Conservation (phyloP, 192 early-diverging fungal genomes). For the Rhizoclosmatium globosum region DNA sequence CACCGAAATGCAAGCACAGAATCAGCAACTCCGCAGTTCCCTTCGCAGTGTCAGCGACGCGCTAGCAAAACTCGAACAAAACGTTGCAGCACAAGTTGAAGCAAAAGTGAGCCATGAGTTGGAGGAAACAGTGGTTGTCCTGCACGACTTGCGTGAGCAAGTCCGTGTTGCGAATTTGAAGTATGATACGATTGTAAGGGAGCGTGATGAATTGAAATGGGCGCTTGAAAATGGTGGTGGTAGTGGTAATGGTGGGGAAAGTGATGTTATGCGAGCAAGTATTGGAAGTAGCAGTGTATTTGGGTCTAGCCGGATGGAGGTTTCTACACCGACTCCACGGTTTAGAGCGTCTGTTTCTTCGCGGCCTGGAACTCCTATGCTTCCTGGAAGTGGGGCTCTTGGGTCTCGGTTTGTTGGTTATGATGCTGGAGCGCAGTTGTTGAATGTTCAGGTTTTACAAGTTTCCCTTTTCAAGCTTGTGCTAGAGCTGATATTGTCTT, state of each 20-base stretch:
- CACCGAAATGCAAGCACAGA: slow-evolving; percentile 40
- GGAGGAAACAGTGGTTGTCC: slow-evolving; percentile 60
- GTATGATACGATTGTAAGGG: slow-evolving; percentile 60
- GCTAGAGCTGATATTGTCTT: too few species aligned
- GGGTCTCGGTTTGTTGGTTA: not conserved
- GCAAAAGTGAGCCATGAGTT: slow-evolving; percentile 48
- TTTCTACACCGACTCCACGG: not conserved
- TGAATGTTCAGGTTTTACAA: not conserved
- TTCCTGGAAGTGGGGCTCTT: not conserved
- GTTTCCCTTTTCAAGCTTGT: not conserved
- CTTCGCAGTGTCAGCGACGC: slow-evolving; percentile 30
- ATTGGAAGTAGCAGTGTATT: not conserved
- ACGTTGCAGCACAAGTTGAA: slow-evolving; percentile 42
- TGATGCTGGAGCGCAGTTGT: not conserved
- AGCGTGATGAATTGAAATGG: slow-evolving; percentile 55
- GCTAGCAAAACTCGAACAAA: slow-evolving; percentile 48
- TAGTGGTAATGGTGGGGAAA: not conserved
- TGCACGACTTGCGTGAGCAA: slow-evolving; percentile 68
- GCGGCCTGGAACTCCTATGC: slow-evolving; percentile 10
- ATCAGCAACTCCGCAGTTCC: slow-evolving; percentile 36
- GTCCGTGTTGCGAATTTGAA: slow-evolving; percentile 62
- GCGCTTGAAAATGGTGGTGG: not conserved
- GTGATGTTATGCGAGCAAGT: not conserved
- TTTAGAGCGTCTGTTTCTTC: not conserved
- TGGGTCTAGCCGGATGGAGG: not conserved